Evolutionary conservation across 2,329 filamentous ascomycete genomes (phyloP).

Genomic region (Talaromyces atroroseus): DNA sequence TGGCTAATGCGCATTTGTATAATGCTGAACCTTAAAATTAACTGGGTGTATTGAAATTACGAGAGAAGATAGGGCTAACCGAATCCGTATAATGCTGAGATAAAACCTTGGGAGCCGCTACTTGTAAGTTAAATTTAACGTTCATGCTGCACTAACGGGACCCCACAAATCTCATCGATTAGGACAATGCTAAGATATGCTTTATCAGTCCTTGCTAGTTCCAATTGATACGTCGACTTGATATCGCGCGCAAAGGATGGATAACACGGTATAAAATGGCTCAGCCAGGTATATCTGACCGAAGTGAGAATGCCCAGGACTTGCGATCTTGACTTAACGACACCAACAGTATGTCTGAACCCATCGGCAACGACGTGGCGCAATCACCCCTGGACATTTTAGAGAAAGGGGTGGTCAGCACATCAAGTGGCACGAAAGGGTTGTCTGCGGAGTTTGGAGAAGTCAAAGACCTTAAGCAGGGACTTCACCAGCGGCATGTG

Average conservation of each 20-base stretch:
- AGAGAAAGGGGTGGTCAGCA: not conserved
- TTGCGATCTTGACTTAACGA: too few relatives aligned
- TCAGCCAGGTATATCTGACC: too few relatives aligned
- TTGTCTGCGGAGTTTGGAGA: constrained; percentile 5
- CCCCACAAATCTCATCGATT: not conserved
- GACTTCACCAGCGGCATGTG: constrained; percentile 37
- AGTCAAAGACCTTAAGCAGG: not conserved
- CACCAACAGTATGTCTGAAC: not conserved
- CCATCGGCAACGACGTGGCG: not conserved
- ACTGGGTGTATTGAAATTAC: too few relatives aligned
- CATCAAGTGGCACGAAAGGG: not conserved
- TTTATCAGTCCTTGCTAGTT: not conserved
- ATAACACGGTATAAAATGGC: too few relatives aligned
- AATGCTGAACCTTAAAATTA: not conserved
- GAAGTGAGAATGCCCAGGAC: too few relatives aligned
- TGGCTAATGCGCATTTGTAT: not conserved
- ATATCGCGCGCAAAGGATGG: not conserved
- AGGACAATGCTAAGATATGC: not conserved
- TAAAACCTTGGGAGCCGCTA: not conserved
- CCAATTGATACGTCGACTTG: too few relatives aligned
- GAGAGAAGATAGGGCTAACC: not conserved
- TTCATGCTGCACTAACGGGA: too few relatives aligned
- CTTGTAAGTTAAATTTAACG: too few relatives aligned
- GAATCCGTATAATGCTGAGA: not conserved
- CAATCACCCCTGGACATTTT: not conserved